Evolutionary conservation across 1,284 basidiomycete genomes (phyloP).

Genomic region (Trametes hirsuta): DNA sequence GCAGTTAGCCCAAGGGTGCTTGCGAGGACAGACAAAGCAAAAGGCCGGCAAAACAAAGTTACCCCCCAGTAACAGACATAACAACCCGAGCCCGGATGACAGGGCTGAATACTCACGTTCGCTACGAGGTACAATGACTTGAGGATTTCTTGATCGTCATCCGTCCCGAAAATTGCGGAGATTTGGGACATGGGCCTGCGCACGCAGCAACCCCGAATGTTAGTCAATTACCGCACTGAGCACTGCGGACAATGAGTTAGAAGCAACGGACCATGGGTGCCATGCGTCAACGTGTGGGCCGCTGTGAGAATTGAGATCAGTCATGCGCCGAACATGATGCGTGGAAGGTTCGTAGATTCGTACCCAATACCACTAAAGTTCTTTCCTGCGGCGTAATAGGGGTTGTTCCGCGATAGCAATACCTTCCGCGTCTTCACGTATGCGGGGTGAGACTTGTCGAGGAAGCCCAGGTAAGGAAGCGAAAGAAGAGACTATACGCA

Average conservation of each 20-base stretch:
- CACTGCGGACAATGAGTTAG: background rate
- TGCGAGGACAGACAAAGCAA: background rate
- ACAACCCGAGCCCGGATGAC: background rate
- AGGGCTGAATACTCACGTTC: slow-evolving; percentile 51
- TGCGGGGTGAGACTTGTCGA: slow-evolving; percentile 57
- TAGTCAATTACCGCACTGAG: background rate
- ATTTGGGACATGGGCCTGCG: slow-evolving; percentile 79
- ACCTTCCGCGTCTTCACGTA: slow-evolving; percentile 66
- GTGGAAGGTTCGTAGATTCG: slow-evolving; percentile 24
- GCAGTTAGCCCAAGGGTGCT: background rate
- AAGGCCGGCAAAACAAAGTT: background rate
- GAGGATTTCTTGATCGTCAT: slow-evolving; percentile 70
- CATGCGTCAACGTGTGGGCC: slow-evolving; percentile 75
- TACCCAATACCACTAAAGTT: slow-evolving; percentile 72
- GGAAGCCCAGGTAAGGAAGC: slow-evolving; percentile 77
- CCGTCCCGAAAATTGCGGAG: slow-evolving; percentile 71
- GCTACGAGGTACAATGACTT: slow-evolving; percentile 62
- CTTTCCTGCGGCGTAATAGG: slow-evolving; percentile 68
- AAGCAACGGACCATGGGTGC: slow-evolving; percentile 61
- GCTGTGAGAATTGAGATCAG: slow-evolving; percentile 39
- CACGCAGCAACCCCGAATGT: background rate
- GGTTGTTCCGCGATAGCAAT: slow-evolving; percentile 65
- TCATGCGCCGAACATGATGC: slow-evolving; percentile 2
- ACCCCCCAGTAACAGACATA: background rate
- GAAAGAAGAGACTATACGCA: slow-evolving; percentile 64